Evolutionary conservation across 768 basidiomycete genomes (phyloP).

Genomic region (Rhodotorula paludigena): DNA sequence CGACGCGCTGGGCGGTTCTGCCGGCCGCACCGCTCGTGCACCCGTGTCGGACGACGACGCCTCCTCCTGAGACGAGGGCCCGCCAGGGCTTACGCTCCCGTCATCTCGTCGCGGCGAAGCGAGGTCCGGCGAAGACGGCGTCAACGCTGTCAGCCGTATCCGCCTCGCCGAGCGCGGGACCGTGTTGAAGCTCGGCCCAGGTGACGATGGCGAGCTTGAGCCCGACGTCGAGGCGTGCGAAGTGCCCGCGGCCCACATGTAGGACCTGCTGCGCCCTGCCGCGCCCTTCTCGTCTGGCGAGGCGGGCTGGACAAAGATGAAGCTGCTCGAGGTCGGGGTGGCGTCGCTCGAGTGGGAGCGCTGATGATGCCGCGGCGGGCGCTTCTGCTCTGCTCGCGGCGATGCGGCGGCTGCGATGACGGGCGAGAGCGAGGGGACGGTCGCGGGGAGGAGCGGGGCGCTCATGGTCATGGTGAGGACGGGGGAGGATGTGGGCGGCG

Average conservation of each 20-base stretch:
- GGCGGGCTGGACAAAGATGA: constrained; percentile 37
- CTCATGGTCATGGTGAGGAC: constrained; percentile 22
- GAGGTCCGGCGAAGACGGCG: constrained; percentile 10
- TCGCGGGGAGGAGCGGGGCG: neutral
- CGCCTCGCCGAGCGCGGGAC: constrained; percentile 6
- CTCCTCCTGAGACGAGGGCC: constrained; percentile 30
- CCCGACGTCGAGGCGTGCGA: neutral
- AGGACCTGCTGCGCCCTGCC: neutral
- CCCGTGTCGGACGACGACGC: constrained; percentile 1
- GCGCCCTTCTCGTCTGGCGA: constrained; percentile 4
- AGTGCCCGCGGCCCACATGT: neutral
- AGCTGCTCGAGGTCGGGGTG: constrained; percentile 29
- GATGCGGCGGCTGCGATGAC: constrained; percentile 3
- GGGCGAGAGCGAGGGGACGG: neutral
- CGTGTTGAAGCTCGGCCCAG: neutral
- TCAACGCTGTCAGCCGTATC: constrained; percentile 14
- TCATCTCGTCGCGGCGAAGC: neutral
- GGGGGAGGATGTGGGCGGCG: constrained; percentile 1
- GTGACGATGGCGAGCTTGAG: neutral
- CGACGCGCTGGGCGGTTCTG: neutral
- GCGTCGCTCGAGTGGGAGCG: constrained; percentile 35
- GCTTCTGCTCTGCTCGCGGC: constrained; percentile 8
- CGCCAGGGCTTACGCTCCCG: constrained; percentile 13
- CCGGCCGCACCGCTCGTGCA: neutral
- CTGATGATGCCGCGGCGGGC: constrained; percentile 31